phyloP scores from a whole-genome alignment of 2,329 filamentous ascomycete species.

The Lecanicillium sp. region DNA sequence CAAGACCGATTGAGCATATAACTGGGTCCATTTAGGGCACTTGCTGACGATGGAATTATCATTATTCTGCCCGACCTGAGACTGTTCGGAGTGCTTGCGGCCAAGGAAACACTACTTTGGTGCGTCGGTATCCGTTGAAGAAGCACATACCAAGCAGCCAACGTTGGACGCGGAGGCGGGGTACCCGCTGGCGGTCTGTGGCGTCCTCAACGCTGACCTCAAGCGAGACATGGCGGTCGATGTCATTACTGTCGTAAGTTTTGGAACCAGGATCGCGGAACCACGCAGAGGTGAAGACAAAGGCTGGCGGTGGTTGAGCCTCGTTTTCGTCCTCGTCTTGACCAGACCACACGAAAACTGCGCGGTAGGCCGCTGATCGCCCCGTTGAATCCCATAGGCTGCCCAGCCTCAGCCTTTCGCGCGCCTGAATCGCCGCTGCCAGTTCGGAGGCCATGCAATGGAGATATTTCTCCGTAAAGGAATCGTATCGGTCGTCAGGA shows the following conservation, averaged over 20 bases:
- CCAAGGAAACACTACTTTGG: slow-evolving; percentile 17
- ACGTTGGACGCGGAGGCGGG: slow-evolving; percentile 11
- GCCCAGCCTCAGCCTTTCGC: slow-evolving; percentile 11
- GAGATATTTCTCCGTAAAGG: slow-evolving; percentile 12
- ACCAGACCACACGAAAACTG: slow-evolving; percentile 9
- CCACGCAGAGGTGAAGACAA: slow-evolving; percentile 15
- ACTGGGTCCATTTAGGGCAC: too few species aligned
- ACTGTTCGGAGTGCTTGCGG: slow-evolving; percentile 8
- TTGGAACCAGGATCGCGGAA: slow-evolving; percentile 8
- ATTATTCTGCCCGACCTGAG: too few species aligned
- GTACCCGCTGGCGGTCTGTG: slow-evolving; percentile 2
- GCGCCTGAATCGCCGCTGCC: slow-evolving; percentile 11
- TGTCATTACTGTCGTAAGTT: slow-evolving; percentile 12
- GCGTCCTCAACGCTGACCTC: slow-evolving; percentile 7
- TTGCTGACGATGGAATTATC: too few species aligned
- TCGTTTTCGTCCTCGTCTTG: not conserved
- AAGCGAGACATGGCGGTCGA: slow-evolving; percentile 16
- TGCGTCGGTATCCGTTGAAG: slow-evolving; percentile 9
- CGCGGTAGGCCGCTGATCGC: slow-evolving; percentile 5
- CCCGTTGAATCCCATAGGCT: slow-evolving; percentile 8
- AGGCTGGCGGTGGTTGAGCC: slow-evolving; percentile 2
- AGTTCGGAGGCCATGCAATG: slow-evolving; percentile 14
- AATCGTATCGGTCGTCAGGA: slow-evolving; percentile 1
- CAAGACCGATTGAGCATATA: too few species aligned
- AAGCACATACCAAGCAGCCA: slow-evolving; percentile 19